phyloP scores from a whole-genome alignment of 768 basidiomycete species.

The Naematelia encephala region DNA sequence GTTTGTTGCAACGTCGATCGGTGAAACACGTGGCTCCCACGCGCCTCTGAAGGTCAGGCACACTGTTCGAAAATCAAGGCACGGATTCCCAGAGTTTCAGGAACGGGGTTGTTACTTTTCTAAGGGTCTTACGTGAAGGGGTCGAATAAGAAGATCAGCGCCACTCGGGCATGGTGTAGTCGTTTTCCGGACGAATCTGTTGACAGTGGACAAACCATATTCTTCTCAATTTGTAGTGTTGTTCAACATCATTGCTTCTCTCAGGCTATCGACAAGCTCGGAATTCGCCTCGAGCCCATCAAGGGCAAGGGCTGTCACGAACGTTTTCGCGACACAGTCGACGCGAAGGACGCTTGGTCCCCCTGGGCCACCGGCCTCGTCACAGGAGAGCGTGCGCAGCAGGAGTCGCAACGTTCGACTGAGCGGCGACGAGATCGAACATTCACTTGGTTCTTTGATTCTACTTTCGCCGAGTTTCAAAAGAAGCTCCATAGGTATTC shows the following conservation, averaged over 20 bases:
- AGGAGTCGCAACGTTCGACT: too few species aligned
- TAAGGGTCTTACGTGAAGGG: neutral
- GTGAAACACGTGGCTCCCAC: too few species aligned
- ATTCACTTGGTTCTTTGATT: too few species aligned
- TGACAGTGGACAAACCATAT: neutral
- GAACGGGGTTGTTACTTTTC: neutral
- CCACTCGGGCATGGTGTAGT: neutral
- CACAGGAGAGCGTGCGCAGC: too few species aligned
- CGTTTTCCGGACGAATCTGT: neutral
- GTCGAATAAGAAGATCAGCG: neutral
- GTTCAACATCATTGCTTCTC: neutral
- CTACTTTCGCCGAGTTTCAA: too few species aligned
- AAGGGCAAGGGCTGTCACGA: neutral
- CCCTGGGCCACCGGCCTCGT: too few species aligned
- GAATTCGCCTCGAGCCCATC: neutral
- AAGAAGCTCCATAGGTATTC: too few species aligned
- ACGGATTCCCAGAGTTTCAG: too few species aligned
- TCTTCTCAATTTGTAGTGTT: neutral
- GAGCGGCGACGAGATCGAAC: too few species aligned
- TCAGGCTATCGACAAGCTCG: neutral
- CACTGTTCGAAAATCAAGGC: too few species aligned
- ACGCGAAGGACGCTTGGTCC: neutral
- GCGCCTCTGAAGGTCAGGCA: too few species aligned
- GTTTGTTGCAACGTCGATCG: too few species aligned
- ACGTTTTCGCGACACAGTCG: neutral